These are phyloP conservation scores for Pythium vanterpoolii DNA, from an alignment of 352 stramenopile genomes.

Conservation along the genomic window DNA sequence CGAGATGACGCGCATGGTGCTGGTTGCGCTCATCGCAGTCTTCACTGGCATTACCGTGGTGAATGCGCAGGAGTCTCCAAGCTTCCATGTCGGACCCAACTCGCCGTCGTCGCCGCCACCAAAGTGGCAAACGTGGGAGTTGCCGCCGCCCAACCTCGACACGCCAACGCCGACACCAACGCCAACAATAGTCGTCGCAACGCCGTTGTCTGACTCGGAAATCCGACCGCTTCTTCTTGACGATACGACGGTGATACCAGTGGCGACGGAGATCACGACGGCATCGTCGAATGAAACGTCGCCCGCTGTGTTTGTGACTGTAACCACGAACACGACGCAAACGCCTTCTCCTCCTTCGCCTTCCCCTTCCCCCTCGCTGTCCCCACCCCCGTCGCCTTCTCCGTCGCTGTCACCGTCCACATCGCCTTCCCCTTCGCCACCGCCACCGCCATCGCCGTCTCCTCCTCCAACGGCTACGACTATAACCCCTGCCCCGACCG, in stretches of 20 bases:
- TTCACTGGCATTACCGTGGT: no score
- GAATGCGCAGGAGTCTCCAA: neutral
- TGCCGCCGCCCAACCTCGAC: conserved; percentile 5
- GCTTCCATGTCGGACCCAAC: neutral
- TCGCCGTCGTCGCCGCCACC: neutral
- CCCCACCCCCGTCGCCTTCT: no score
- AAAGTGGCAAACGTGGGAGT: conserved; percentile 1
- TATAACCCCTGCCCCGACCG: conserved; percentile 1
- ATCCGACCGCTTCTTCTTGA: neutral
- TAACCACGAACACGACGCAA: neutral
- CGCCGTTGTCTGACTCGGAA: neutral
- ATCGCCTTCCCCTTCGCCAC: no score
- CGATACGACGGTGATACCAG: neutral
- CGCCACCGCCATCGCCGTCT: neutral
- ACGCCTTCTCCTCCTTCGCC: no score
- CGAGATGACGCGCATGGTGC: no score
- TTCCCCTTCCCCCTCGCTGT: no score
- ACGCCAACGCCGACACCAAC: neutral
- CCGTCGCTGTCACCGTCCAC: neutral
- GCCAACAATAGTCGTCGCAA: neutral
- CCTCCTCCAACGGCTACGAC: neutral
- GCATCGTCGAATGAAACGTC: neutral
- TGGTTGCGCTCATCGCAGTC: no score
- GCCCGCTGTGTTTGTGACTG: no score
- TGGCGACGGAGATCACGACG: neutral